Base-by-base conservation (phyloP, 495 filamentous ascomycete species). In the Neurospora hispaniola region DNA sequence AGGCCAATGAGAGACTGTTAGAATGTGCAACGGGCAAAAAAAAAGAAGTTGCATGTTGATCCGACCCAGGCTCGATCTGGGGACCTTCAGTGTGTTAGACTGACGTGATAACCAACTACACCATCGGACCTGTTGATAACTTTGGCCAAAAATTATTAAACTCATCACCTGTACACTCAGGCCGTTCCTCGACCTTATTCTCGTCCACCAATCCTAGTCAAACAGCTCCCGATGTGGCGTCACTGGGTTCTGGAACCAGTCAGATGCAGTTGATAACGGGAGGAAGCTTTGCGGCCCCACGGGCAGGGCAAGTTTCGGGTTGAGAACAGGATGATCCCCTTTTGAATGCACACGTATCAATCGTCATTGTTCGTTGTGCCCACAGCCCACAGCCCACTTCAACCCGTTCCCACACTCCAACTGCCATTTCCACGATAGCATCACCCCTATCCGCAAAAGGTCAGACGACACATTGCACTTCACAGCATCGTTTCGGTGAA, bases 291-390 rank as follows among this genome's bases (percentile, higher is more conserved):
- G 54, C 54, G 54, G 54, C 54, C 54, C 54, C 54, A 66, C 27
- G 27, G 71, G 69, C 72, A 70, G 76, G 73, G 72, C 54, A 70
- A 77, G 79, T 76, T 79, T 66, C 54, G 54, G 54, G 54, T 66
- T 75, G 72, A 76, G 79, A 79, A 73, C 62, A 41, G 73, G 73
- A 66, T 70, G 40, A n/a, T 69, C 68, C 69, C 71, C 70, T 48
- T 69, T 74, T 76, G 40, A 38, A 62, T 75, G 79, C 78, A 79
- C 79, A 81, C 79, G 79, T 79, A 79, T 77, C 78, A 75, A 54
- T 76, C 78, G 78, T 79, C 76, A 81, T 78, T 75, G 74, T 38
- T 38, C 35, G 35, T 73, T 43, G 54, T 66, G 54, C 54, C 54
- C 54, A 66, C 54, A 62, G 48, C 48, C 48, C 48, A 59, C 48